These are phyloP conservation scores for Penicillium capsulatum DNA, from an alignment of 2,329 filamentous ascomycete species.

Conservation along the genomic window DNA sequence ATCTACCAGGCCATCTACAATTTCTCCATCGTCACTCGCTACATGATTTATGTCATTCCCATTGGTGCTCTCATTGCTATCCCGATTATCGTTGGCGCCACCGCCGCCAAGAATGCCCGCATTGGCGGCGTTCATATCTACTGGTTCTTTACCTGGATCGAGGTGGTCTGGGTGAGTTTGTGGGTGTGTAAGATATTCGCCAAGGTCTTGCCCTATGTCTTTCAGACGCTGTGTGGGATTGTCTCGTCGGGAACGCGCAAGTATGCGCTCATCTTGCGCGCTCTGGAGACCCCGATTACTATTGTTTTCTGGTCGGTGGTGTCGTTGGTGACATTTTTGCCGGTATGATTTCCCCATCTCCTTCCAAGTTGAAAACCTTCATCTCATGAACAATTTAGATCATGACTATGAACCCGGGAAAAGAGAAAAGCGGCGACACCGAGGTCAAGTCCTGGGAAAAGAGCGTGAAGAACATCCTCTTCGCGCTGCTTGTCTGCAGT, in stretches of 20 bases:
- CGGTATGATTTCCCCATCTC: constrained; percentile 32
- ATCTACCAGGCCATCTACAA: constrained; percentile 59
- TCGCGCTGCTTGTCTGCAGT: constrained; percentile 54
- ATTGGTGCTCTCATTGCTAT: constrained; percentile 56
- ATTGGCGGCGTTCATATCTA: constrained; percentile 55
- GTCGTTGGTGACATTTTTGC: constrained; percentile 57
- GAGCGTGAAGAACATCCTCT: constrained; percentile 56
- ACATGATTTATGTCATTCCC: constrained; percentile 60
- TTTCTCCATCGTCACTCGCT: constrained; percentile 60
- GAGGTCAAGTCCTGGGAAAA: constrained; percentile 48
- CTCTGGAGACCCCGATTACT: constrained; percentile 58
- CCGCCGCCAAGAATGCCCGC: constrained; percentile 43
- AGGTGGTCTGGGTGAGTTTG: constrained; percentile 60
- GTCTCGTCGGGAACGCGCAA: constrained; percentile 62
- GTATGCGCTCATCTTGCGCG: constrained; percentile 56
- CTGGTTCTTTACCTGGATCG: constrained; percentile 63
- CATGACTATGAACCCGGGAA: constrained; percentile 43
- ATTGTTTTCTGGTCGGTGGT: constrained; percentile 58
- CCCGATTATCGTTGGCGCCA: constrained; percentile 60
- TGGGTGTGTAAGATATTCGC: constrained; percentile 60
- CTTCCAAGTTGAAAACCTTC: not conserved
- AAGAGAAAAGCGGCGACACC: constrained; percentile 30
- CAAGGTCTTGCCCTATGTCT: constrained; percentile 56
- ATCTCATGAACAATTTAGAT: constrained; percentile 25
- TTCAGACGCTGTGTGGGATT: constrained; percentile 59